Base-by-base conservation (phyloP, 495 filamentous ascomycete species). In the Hypoxylon fuscum region DNA sequence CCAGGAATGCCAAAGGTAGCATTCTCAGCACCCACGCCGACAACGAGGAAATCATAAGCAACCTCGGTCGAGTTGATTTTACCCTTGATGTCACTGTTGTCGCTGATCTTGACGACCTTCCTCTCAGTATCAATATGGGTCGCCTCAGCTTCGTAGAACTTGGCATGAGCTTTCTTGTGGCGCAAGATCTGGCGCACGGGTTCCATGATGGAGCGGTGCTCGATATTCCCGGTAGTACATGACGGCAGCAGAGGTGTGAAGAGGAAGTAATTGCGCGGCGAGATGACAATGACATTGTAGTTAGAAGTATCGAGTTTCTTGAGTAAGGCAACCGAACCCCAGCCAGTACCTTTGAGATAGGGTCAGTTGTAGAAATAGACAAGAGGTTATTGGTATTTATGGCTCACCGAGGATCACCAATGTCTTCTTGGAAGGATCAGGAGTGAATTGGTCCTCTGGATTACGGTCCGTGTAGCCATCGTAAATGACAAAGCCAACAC, bases 191-290 rank as follows among this genome's bases (percentile, higher is more conserved):
- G 95, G 59, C 95, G 89, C 60, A 99, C 86, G 22, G 95, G 95
- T 81, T 99, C 95, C 93, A 99, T 98, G 76, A 99, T 98, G 61
- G 92, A 96, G 71, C 96, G 91, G 81, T 97, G 96, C 81, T 99
- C 96, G 71, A 99, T 94, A 65, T 90, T 88, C 74, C 96, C 95
- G 47, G 92, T 97, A 20, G 95, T 97, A 78, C 96, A 98, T 72
- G 92, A 96, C 48, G 95, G 95, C 37, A 99, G 85, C 41, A 99
- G 86, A 37, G 95, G 95, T 14, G 96, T 99, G 84, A 98, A 99
- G 55, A 99, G 89, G 88, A 99, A 99, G 85, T 95, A 99, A 79
- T 98, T 98, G 67, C 95, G 91, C 52, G 95, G 95, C 37, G 94
- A 97, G 74, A 92, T 89, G 65, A 98, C 91, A 76, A 97, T 76